Base-by-base conservation (phyloP, 2,329 filamentous ascomycete genomes). In the Tolypocladium ophioglossoides region DNA sequence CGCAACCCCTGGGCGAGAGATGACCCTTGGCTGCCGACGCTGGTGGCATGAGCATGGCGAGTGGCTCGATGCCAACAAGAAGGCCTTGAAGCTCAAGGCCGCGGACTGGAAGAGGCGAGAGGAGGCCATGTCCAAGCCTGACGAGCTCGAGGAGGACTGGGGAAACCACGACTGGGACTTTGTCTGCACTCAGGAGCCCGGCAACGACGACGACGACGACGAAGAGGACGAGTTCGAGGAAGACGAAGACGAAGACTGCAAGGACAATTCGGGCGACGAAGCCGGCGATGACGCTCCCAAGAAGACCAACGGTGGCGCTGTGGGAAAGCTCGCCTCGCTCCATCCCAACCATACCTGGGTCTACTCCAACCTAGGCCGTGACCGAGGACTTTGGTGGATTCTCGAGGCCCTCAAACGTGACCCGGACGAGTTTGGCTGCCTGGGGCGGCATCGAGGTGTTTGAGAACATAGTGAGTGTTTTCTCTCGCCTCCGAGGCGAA, bases 361-460 rank as follows among this genome's bases (percentile, higher is more conserved):
- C 12, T 56, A 59, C n/a, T 57, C 62, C 7, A 54, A 59, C 52
- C 53, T 46, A 4, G 63, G 56, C 20, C 1, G 47, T 0, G 57
- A 63, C 22, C 56, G 61, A 3, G 1, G 10, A 0, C 39, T 8
- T 10, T 64, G 61, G 61, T 64, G 63, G 61, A 4, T 39, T 2
- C 53, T 55, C 10, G 63, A 64, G 32, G 48, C 54, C 18, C 24
- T 52, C 38, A 63, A 64, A 41, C 56, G 55, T 18, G 58, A 63
- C 50, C 72, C 69, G 2, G 73, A 77, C 50, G 56, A 56, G 39
- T 76, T 77, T 44, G 20, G 20, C 52, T 6, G 62, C 55, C 4
- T 75, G 73, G 47, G 74, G 74, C 1, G 52, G 63, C 9, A 44
- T 77, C 0, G 73, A 78, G 62, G 58, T 73, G 0, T 27, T 75